Conservation (phyloP, 73 alveolate species). For the Symbiodinium pilosum region DNA sequence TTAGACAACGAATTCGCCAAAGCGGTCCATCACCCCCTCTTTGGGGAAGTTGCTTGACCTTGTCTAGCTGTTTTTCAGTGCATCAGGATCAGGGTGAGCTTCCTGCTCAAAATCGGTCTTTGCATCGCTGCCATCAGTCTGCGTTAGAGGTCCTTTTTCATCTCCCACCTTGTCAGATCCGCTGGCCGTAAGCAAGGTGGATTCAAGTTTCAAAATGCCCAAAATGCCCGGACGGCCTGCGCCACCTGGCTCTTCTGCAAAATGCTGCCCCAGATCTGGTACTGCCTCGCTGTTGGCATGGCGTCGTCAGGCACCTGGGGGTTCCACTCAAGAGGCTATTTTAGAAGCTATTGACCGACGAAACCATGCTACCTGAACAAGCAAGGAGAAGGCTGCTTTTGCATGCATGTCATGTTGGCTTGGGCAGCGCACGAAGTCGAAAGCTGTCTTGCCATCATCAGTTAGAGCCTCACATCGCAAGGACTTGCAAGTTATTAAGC, state of each 20-base stretch:
- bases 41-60: not conserved
- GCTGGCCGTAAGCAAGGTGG: too few species aligned
- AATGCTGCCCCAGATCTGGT: constrained; percentile 39
- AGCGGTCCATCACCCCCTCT: not conserved
- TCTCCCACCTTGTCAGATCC: constrained; percentile 10
- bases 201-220: too few species aligned
- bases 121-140: not conserved
- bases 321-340: not conserved
- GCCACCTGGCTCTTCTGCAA: not conserved
- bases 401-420: not conserved
- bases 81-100: not conserved
- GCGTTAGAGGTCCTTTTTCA: not conserved
- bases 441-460: constrained; percentile 57
- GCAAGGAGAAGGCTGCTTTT: too few species aligned
- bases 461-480: constrained; percentile 2
- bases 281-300: constrained; percentile 53
- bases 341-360: too few species aligned
- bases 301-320: constrained; percentile 84
- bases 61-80: not conserved
- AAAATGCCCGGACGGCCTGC: not conserved
- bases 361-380: too few species aligned
- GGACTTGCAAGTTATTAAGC: too few species aligned
- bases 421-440: constrained; percentile 5
- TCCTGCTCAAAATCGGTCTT: not conserved
- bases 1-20: not conserved